phyloP scores from a whole-genome alignment of 1,284 basidiomycete genomes.

The Moesziomyces aphidis region DNA sequence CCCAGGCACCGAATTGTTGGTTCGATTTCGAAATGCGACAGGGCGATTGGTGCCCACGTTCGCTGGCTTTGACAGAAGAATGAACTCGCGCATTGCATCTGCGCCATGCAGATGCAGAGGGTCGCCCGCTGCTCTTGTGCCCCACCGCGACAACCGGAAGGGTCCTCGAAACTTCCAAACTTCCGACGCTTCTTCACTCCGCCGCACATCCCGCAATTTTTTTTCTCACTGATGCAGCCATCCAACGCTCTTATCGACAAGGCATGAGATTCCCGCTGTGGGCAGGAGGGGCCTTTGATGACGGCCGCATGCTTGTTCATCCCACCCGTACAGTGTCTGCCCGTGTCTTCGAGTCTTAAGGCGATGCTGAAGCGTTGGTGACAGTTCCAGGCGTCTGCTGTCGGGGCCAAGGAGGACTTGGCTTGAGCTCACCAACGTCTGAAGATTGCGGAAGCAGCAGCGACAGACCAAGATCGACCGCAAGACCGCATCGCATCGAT shows the following conservation, averaged over 20 bases:
- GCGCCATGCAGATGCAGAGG: neutral
- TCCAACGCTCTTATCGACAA: neutral
- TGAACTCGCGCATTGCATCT: no score
- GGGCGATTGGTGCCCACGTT: neutral
- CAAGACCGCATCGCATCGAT: neutral
- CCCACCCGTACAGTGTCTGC: no score
- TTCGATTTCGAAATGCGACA: neutral
- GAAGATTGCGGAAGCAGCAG: no score
- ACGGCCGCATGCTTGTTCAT: no score
- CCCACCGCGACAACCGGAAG: slow-evolving; percentile 16
- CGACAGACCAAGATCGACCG: no score
- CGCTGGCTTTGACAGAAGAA: neutral
- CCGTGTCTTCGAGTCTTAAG: no score
- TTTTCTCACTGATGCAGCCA: neutral
- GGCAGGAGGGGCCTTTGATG: no score
- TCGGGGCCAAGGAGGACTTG: no score
- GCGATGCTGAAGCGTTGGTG: no score
- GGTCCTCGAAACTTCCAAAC: slow-evolving; percentile 16
- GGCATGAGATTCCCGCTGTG: neutral
- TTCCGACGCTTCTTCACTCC: neutral
- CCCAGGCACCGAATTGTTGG: no score
- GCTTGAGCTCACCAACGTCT: no score
- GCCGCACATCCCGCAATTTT: neutral
- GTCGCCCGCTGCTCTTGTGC: neutral
- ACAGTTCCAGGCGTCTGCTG: no score